These are phyloP conservation scores for Pseudocercospora crystallina DNA, from an alignment of 2,329 filamentous ascomycete species.

Conservation along the genomic window DNA sequence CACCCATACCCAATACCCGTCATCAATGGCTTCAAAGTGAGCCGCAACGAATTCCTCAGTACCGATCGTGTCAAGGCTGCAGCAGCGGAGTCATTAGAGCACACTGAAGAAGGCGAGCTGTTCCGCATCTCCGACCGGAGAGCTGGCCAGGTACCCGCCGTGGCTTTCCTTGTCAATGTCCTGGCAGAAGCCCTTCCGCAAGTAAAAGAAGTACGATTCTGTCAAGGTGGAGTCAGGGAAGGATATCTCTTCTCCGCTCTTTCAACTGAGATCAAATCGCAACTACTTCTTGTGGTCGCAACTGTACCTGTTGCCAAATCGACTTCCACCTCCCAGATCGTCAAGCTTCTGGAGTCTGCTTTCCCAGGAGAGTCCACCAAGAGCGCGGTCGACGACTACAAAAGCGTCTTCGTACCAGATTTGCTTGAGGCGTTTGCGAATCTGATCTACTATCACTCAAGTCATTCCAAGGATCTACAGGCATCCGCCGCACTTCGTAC, in stretches of 20 bases:
- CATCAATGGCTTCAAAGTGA: constrained; percentile 74
- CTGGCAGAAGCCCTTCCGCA: constrained; percentile 68
- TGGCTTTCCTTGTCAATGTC: constrained; percentile 75
- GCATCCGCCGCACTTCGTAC: constrained; percentile 71
- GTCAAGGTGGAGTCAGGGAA: constrained; percentile 83
- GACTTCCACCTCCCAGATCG: constrained; percentile 48
- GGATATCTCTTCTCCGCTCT: constrained; percentile 76
- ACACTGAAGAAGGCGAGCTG: constrained; percentile 38
- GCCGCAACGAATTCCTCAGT: constrained; percentile 60
- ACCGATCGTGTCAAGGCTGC: constrained; percentile 47
- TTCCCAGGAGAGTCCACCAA: constrained; percentile 40
- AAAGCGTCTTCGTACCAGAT: constrained; percentile 41
- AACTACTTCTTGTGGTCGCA: constrained; percentile 65
- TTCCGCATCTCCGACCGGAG: constrained; percentile 80
- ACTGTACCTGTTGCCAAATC: constrained; percentile 54
- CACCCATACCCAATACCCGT: constrained; percentile 80
- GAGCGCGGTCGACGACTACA: constrained; percentile 36
- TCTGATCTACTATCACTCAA: constrained; percentile 52
- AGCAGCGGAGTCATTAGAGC: constrained; percentile 36
- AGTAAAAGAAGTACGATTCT: constrained; percentile 76
- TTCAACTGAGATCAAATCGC: constrained; percentile 56
- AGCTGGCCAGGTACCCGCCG: constrained; percentile 78
- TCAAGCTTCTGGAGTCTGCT: constrained; percentile 48
- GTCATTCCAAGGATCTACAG: constrained; percentile 47
- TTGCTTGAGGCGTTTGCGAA: constrained; percentile 60